These are phyloP conservation scores for Boletus huronensis DNA, from an alignment of 768 basidiomycete genomes.

Conservation along the genomic window DNA sequence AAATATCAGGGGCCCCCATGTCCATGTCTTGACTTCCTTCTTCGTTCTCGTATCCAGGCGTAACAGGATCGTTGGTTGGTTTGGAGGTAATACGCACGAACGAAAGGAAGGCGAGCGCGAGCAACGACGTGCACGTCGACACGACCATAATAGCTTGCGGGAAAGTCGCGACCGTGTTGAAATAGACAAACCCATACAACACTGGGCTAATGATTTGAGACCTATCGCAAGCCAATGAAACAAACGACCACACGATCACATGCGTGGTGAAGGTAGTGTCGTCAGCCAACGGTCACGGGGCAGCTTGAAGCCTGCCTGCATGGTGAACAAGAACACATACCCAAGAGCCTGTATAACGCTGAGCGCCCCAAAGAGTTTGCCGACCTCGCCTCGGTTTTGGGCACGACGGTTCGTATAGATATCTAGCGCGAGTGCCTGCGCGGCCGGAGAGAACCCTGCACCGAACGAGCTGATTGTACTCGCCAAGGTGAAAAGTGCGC, in stretches of 20 bases:
- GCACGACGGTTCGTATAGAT: slow-evolving; percentile 55
- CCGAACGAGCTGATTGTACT: slow-evolving; percentile 55
- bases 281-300: not conserved
- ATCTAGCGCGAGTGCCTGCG: slow-evolving; percentile 69
- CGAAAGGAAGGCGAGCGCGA: slow-evolving; percentile 44
- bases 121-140: slow-evolving; percentile 36
- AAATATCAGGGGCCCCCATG: not conserved
- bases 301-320: not conserved
- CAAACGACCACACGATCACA: not conserved
- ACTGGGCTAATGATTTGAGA: slow-evolving; percentile 68
- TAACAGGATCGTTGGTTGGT: not conserved
- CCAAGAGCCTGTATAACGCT: slow-evolving; percentile 70
- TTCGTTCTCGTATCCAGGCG: not conserved
- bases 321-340: slow-evolving; percentile 32
- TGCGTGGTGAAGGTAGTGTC: not conserved
- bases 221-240: slow-evolving; percentile 33
- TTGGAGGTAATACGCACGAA: slow-evolving; percentile 43
- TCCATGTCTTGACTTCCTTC: not conserved
- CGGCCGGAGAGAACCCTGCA: slow-evolving; percentile 59
- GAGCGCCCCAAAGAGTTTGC: slow-evolving; percentile 76
- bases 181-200: slow-evolving; percentile 68
- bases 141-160: slow-evolving; percentile 70
- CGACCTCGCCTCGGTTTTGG: slow-evolving; percentile 47
- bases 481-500: slow-evolving; percentile 49
- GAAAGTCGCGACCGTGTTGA: slow-evolving; percentile 64